phyloP scores from a whole-genome alignment of 331 rosid genomes.

The Malus hybrid region DNA sequence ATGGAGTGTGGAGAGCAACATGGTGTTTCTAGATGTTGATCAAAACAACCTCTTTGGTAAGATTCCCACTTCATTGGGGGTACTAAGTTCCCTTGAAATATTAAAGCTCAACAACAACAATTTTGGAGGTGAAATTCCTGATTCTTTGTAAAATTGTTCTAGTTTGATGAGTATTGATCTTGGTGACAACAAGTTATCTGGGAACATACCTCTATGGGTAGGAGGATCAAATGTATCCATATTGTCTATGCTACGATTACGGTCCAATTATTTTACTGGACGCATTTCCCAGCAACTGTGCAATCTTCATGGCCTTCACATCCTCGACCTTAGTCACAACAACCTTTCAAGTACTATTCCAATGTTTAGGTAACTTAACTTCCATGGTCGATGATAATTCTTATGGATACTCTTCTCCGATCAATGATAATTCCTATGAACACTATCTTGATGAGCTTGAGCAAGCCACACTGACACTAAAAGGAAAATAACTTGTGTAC shows the following conservation, averaged over 20 bases:
- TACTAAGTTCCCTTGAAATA: neutral
- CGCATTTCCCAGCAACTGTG: neutral
- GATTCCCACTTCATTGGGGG: neutral
- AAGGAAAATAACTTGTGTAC: neutral
- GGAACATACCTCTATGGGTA: conserved; percentile 3
- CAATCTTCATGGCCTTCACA: neutral
- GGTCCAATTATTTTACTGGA: neutral
- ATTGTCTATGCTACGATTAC: neutral
- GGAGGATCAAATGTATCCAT: neutral
- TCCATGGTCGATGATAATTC: no score
- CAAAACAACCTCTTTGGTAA: neutral
- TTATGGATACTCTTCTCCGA: no score
- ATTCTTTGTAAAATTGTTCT: neutral
- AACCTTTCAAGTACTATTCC: neutral
- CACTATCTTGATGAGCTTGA: no score
- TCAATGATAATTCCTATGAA: no score
- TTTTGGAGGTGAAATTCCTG: neutral
- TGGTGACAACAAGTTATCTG: neutral
- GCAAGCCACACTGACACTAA: neutral
- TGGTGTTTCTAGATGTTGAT: neutral
- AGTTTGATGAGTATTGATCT: neutral
- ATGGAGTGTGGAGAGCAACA: neutral
- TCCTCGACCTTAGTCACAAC: neutral
- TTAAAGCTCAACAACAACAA: neutral
- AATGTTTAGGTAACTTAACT: neutral